Conservation (phyloP, 352 stramenopile genomes). For the Phytophthora nicotianae region DNA sequence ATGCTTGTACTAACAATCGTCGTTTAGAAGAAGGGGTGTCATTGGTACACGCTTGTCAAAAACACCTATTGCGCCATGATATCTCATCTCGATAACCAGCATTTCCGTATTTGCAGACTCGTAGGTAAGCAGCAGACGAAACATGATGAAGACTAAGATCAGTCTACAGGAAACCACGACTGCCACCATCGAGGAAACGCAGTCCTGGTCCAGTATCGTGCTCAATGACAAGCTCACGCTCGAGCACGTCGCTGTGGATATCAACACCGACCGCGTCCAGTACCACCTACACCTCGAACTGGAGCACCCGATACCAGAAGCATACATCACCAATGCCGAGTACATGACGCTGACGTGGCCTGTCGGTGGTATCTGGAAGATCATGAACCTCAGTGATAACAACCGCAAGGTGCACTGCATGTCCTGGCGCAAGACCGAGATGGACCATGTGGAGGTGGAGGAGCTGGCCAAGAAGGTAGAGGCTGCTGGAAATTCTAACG, state of each 20-base stretch:
- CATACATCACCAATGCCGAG: slow-evolving; percentile 39
- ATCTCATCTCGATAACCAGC: slow-evolving; percentile 7
- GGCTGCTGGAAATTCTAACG: background rate
- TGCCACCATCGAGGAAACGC: slow-evolving; percentile 35
- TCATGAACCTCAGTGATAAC: slow-evolving; percentile 36
- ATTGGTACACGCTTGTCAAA: slow-evolving; percentile 10
- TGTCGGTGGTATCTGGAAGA: slow-evolving; percentile 60
- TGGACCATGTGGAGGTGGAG: slow-evolving; percentile 44
- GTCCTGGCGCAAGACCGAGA: slow-evolving; percentile 55
- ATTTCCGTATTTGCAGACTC: slow-evolving; percentile 8
- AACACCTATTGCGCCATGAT: background rate
- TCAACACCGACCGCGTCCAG: slow-evolving; percentile 47
- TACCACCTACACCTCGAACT: slow-evolving; percentile 56
- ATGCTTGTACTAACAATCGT: background rate
- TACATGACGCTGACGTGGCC: slow-evolving; percentile 57
- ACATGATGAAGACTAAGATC: slow-evolving; percentile 21
- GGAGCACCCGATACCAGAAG: slow-evolving; percentile 38
- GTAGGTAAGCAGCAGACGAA: background rate
- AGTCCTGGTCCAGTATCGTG: slow-evolving; percentile 53
- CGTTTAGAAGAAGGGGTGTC: slow-evolving; percentile 8
- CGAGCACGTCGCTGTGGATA: slow-evolving; percentile 55
- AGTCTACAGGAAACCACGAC: slow-evolving; percentile 23
- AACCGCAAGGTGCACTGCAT: slow-evolving; percentile 44
- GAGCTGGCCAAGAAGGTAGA: slow-evolving; percentile 45
- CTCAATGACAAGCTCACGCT: slow-evolving; percentile 45